Evolutionary conservation across 345 rosid species (phyloP), one percentile per base, ranked within the genome.

Genomic region (Cardamine occulta): DNA sequence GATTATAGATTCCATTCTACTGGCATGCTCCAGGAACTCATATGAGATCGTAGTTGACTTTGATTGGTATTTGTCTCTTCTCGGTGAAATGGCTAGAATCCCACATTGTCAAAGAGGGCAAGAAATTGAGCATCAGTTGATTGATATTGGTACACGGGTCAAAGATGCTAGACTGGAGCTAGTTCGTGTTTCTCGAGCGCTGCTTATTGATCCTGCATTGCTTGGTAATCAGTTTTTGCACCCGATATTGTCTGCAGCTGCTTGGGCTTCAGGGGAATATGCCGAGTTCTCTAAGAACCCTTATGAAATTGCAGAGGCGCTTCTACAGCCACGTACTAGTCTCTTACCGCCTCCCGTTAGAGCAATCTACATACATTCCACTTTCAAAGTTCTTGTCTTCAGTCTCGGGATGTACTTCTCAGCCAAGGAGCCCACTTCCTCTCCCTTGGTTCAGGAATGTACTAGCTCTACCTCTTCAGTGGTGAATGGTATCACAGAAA

Each of bases 141-240:
- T 91, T 78, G 98, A 95, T 77, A 85, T 95, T 29, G 98, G 93
- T 63, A 74, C 75, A 74, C 87, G 99, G 83, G 98, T 95, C 78
- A 86, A 84, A 85, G 99, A 93, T 85, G 97, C 83, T 42, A 88
- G 99, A 82, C 86, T 79, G 0, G 89, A 87, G 84, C 89, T 95
- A 64, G 90, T 93, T 75, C 83, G 77, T 18, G 86, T 95, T 64
- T 73, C 86, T 76, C 90, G 94, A 68, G 86, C 85, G 34, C 80
- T 95, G 79, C 81, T 95, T 45, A 93, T 93, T 72, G 99, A 95
- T 85, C 99, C 99, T 70, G 98, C 99, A 28, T 86, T 95, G 77
- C 97, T 95, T 71, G 97, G 97, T 31, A 89, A 91, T 76, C 86
- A 83, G 45, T 90, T 79, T 83, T 76, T 93, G 89, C 88, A 88